phyloP scores from a whole-genome alignment of 2,329 filamentous ascomycete genomes.

The Colletotrichum simmondsii region DNA sequence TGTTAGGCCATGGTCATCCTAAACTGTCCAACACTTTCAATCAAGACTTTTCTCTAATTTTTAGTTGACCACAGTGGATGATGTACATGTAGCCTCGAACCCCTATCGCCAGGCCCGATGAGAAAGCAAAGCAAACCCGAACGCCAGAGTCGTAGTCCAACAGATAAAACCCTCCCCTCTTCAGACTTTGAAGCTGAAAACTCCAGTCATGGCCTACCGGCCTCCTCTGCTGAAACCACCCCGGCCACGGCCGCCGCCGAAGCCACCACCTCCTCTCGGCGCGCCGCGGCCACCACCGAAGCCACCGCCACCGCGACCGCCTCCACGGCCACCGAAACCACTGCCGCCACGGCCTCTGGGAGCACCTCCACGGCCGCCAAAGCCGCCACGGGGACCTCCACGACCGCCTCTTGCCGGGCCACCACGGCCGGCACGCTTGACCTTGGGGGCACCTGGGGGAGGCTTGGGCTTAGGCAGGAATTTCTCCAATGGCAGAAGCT shows the following conservation, averaged over 20 bases:
- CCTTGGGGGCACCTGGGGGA: conserved; percentile 70
- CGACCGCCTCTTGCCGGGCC: conserved; percentile 54
- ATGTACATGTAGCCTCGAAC: conserved; percentile 31
- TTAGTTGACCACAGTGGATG: conserved; percentile 30
- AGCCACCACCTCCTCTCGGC: conserved; percentile 36
- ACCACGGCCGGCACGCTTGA: conserved; percentile 66
- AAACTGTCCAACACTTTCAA: not conserved
- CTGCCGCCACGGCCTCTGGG: conserved; percentile 43
- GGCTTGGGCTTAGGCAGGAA: conserved; percentile 96
- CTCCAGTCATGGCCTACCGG: conserved; percentile 7
- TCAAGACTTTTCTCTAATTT: conserved; percentile 21
- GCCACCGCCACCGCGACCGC: conserved; percentile 16
- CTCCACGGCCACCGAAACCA: conserved; percentile 38
- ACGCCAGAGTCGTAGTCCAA: conserved; percentile 33
- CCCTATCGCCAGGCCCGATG: conserved; percentile 26
- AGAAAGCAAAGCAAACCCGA: conserved; percentile 34
- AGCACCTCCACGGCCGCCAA: conserved; percentile 37
- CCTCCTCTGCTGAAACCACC: conserved; percentile 35
- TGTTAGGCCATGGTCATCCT: not conserved
- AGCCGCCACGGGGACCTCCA: conserved; percentile 47
- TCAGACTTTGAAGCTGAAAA: conserved; percentile 1
- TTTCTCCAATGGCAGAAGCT: conserved; percentile 92
- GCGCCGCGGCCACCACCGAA: conserved; percentile 36
- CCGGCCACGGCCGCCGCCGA: conserved; percentile 29
- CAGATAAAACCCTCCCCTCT: conserved; percentile 30